These are phyloP conservation scores for Trichoderma simmonsii DNA, from an alignment of 2,329 filamentous ascomycete species.

Conservation along the genomic window DNA sequence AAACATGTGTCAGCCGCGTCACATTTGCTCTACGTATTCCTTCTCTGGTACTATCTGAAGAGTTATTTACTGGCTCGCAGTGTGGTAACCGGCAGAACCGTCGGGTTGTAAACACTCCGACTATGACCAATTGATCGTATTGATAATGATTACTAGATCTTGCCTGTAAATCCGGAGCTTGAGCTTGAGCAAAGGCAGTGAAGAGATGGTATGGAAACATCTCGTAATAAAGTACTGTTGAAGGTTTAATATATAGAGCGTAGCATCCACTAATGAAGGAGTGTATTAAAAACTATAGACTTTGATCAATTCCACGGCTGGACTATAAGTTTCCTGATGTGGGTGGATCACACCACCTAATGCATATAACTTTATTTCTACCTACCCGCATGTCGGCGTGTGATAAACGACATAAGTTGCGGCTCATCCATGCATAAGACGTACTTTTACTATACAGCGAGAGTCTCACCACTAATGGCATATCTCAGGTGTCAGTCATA, in stretches of 20 bases:
- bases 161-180: neutral
- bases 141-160: slow-evolving; percentile 1
- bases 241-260: neutral
- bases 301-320: neutral
- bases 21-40: neutral
- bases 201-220: neutral
- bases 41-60: neutral
- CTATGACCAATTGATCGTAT: neutral
- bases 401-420: neutral
- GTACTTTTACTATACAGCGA: neutral
- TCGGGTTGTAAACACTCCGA: neutral
- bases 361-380: neutral
- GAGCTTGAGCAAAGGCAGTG: neutral
- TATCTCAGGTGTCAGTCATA: too few relatives aligned
- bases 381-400: neutral
- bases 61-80: neutral
- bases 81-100: neutral
- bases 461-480: neutral
- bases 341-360: neutral
- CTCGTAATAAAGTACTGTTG: neutral
- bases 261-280: neutral
- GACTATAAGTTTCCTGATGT: neutral
- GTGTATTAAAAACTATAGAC: neutral
- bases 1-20: neutral
- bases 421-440: neutral